These are phyloP conservation scores for Berkeleyomyces rouxiae DNA, from an alignment of 2,329 filamentous ascomycete species.

Conservation along the genomic window DNA sequence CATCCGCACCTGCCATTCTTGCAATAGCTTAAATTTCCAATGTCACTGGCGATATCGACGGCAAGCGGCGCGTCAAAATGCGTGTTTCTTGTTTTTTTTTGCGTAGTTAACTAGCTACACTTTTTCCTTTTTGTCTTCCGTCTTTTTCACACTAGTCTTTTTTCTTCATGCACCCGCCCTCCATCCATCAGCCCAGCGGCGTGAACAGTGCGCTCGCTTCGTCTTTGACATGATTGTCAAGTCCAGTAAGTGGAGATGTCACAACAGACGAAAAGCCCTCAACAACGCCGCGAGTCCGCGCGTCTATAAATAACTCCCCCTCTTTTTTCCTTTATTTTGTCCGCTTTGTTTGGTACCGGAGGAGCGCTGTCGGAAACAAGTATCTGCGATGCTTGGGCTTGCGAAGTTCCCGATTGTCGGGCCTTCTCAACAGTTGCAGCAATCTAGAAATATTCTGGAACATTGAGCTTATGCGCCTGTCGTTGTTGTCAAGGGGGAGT, in stretches of 20 bases:
- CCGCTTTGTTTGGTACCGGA: background rate
- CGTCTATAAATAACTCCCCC: background rate
- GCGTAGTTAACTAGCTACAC: too few species aligned
- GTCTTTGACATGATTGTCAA: slow-evolving; percentile 1
- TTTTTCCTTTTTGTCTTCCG: too few species aligned
- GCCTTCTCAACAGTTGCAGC: background rate
- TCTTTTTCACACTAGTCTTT: too few species aligned
- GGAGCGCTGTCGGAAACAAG: too few species aligned
- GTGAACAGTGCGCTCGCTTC: background rate
- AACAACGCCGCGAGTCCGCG: background rate
- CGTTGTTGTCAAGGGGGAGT: background rate
- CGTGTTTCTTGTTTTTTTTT: too few species aligned
- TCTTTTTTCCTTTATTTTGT: background rate
- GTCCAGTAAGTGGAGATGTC: background rate
- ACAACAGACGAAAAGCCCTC: background rate
- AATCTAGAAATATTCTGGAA: background rate
- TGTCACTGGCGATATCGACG: too few species aligned
- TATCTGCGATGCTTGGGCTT: background rate
- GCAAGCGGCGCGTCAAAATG: background rate
- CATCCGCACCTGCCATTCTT: background rate
- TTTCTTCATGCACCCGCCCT: too few species aligned
- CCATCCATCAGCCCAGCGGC: too few species aligned
- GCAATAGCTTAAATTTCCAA: too few species aligned
- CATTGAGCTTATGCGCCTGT: background rate
- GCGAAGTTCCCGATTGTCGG: background rate